phyloP scores from a whole-genome alignment of 192 early-diverging fungal genomes.

The Coemansia sp. region DNA sequence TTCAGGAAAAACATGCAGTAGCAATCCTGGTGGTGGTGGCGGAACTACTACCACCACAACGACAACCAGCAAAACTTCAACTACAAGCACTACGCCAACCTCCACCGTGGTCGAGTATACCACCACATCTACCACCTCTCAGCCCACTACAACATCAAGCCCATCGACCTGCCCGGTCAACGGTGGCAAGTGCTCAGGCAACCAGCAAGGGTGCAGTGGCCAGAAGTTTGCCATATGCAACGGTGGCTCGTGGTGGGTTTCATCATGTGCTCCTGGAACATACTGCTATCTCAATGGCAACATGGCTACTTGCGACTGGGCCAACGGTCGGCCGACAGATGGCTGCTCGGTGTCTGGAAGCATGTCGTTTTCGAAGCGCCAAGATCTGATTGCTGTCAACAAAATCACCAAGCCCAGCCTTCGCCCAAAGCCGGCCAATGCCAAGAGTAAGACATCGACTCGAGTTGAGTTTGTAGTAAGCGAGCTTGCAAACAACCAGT shows the following conservation, averaged over 20 bases:
- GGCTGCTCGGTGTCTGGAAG: conserved; percentile 35
- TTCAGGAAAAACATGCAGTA: conserved; percentile 24
- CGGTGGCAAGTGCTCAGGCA: conserved; percentile 45
- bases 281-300: conserved; percentile 43
- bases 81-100: conserved; percentile 3
- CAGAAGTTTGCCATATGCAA: conserved; percentile 51
- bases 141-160: conserved; percentile 27
- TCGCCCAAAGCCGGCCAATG: conserved; percentile 34
- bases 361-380: conserved; percentile 29
- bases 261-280: conserved; percentile 48
- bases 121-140: conserved; percentile 9
- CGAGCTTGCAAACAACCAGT: conserved; percentile 35
- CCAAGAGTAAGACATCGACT: conserved; percentile 40
- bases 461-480: conserved; percentile 45
- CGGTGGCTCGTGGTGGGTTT: conserved; percentile 48
- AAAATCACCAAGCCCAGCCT: conserved; percentile 31
- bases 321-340: conserved; percentile 43
- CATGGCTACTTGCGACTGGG: conserved; percentile 42
- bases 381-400: conserved; percentile 25
- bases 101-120: background rate
- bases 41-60: conserved; percentile 9
- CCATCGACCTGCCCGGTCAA: conserved; percentile 36
- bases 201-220: conserved; percentile 50
- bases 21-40: conserved; percentile 18
- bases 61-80: background rate